phyloP scores from a whole-genome alignment of 2,329 filamentous ascomycete genomes.

The Cordyceps farinosa region DNA sequence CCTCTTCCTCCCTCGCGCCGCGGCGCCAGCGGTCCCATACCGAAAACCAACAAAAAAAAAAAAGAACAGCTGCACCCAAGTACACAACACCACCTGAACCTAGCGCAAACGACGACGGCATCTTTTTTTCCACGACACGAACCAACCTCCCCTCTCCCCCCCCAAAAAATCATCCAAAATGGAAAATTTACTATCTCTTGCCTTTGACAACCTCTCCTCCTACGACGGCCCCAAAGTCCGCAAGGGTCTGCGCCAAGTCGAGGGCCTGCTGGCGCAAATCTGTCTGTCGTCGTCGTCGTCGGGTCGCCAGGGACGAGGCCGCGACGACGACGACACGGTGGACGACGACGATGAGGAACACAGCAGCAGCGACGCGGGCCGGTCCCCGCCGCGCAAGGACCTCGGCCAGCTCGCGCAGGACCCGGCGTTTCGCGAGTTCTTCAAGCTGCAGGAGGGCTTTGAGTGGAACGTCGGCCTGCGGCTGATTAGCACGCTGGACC shows the following conservation, averaged over 20 bases:
- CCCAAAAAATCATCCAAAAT: slow-evolving; percentile 47
- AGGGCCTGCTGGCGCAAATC: slow-evolving; percentile 90
- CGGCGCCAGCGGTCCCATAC: background rate
- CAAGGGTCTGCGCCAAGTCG: slow-evolving; percentile 90
- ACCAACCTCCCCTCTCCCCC: too few species aligned
- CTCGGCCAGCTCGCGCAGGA: slow-evolving; percentile 72
- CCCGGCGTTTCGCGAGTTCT: slow-evolving; percentile 91
- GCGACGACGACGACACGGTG: slow-evolving; percentile 18
- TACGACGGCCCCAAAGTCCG: slow-evolving; percentile 86
- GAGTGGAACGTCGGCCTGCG: slow-evolving; percentile 95
- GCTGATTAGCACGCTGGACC: slow-evolving; percentile 79
- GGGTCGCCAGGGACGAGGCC: background rate
- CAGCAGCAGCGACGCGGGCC: slow-evolving; percentile 28
- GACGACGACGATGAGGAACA: slow-evolving; percentile 24
- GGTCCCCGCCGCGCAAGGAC: slow-evolving; percentile 49
- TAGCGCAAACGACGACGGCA: background rate
- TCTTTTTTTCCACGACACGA: slow-evolving; percentile 18
- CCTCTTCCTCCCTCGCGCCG: slow-evolving; percentile 3
- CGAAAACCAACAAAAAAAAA: too few species aligned
- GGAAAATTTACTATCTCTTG: slow-evolving; percentile 87
- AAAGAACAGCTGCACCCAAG: background rate
- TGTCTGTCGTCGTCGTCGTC: slow-evolving; percentile 61
- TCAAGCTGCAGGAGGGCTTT: slow-evolving; percentile 93
- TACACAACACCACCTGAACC: background rate
- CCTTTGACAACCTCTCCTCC: slow-evolving; percentile 94